These are phyloP conservation scores for Amanita rubescens DNA, from an alignment of 768 basidiomycete genomes.

Conservation along the genomic window DNA sequence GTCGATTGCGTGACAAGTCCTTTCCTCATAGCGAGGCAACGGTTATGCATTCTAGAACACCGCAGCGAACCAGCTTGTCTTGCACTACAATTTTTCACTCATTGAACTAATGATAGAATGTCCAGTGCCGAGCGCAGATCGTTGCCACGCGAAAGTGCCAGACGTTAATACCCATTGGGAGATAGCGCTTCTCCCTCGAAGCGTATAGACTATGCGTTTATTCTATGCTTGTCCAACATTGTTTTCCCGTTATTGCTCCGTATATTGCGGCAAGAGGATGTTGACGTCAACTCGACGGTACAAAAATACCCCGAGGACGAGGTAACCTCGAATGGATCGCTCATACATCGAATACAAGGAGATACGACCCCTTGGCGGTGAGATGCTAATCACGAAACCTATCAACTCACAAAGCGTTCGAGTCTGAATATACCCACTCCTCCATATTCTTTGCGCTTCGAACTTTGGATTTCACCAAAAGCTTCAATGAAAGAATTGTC, in stretches of 20 bases:
- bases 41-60: too few relatives aligned
- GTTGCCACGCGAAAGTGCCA: too few relatives aligned
- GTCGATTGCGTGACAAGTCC: not conserved
- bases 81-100: too few relatives aligned
- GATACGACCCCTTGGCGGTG: not conserved
- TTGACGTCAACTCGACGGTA: not conserved
- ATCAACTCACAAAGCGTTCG: not conserved
- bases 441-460: not conserved
- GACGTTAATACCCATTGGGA: not conserved
- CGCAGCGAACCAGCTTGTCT: too few relatives aligned
- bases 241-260: not conserved
- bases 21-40: not conserved
- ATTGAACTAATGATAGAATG: too few relatives aligned
- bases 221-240: not conserved
- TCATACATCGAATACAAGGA: not conserved
- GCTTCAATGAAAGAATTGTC: not conserved
- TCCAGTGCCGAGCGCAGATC: too few relatives aligned
- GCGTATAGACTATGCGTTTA: not conserved
- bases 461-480: too few relatives aligned
- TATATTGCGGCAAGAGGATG: not conserved
- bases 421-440: not conserved
- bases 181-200: not conserved
- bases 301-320: not conserved
- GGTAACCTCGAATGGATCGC: not conserved
- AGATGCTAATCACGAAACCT: not conserved